Base-by-base conservation (phyloP, 129 eudicot genomes). In the Ambrosia artemisiifolia region DNA sequence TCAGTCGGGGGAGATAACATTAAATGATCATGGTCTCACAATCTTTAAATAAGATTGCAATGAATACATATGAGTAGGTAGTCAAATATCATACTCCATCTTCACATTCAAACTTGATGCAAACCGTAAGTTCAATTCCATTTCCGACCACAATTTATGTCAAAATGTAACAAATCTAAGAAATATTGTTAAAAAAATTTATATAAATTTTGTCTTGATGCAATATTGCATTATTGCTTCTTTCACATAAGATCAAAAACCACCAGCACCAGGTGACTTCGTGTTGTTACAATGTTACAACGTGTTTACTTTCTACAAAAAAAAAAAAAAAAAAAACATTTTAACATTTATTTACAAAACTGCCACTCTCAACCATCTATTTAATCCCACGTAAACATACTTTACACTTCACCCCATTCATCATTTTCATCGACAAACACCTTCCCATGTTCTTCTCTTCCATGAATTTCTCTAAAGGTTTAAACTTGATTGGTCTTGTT, bases 311-410 rank as follows among this genome's bases (percentile, higher is more conserved):
- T 61, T 60, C 32, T 0, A 30, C 67, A 16, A 11, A 11, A 3
- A 46, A 61, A 48, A 48, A 6, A 5, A 55, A 57, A 10, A 18
- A 17, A 67, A 38, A 59, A 48, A 6, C 9, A 32, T 18, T 70
- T 35, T 49, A 24, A 16, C 30, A 70, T 70, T 19, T 11, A 38
- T 38, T 78, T 78, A 70, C 81, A 0, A 1, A 70, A 63, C 5
- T 78, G 3, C 67, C 81, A 65, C 76, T 69, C 7, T 51, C 72
- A 70, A 28, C 66, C 72, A 50, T 78, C 81, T 78, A 78, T 78
- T 63, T 78, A 78, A 69, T 34, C 75, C 71, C 77, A 63, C 67
- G 32, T 3, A 18, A 67, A 60, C 68, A 42, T 5, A 20, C 65
- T 49, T 43, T 18, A 53, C 72, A 63, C 16, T 71, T 30, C 77